Percentiles rank a stretch among this genome's conserved stretches.
phyloP scores from a whole-genome alignment of 371 early-diverging fungal genomes.

The Nematocida sp. region DNA sequence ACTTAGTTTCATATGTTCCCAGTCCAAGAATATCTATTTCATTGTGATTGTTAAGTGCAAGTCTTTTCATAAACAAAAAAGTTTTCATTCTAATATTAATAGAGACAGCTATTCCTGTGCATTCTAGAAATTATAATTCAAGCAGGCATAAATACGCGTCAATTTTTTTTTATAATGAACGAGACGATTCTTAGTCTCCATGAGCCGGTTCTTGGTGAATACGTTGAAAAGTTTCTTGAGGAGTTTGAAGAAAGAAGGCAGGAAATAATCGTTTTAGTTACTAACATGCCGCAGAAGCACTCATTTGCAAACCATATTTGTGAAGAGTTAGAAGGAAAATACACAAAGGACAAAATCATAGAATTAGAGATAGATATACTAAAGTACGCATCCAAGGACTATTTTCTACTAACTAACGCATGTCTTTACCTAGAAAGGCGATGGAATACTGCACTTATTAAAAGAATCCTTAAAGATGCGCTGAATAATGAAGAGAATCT shows the following conservation, averaged over 20 bases:
- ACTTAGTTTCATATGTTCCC: slow-evolving; percentile 63
- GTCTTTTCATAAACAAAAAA: slow-evolving; percentile 26
- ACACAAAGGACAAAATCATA: slow-evolving; percentile 8
- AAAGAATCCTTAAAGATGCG: slow-evolving; percentile 6
- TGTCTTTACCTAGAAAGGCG: slow-evolving; percentile 51
- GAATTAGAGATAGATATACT: slow-evolving; percentile 37
- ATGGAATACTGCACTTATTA: slow-evolving; percentile 51
- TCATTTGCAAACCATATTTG: slow-evolving; percentile 37
- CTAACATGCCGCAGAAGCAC: slow-evolving; percentile 58
- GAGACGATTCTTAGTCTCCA: slow-evolving; percentile 33
- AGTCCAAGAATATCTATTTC: slow-evolving; percentile 66
- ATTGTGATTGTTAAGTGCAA: slow-evolving; percentile 60
- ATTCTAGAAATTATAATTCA: not conserved
- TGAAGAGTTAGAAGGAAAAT: slow-evolving; percentile 10
- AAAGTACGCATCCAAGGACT: slow-evolving; percentile 28
- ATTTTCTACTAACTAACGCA: slow-evolving; percentile 45
- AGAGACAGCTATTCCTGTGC: too few relatives aligned
- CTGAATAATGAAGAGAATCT: not conserved
- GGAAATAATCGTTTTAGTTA: slow-evolving; percentile 26
- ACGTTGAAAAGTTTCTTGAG: slow-evolving; percentile 9
- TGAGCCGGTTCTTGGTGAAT: slow-evolving; percentile 7
- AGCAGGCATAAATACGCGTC: not conserved
- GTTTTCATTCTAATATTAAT: not conserved
- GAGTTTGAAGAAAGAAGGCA: slow-evolving; percentile 12
- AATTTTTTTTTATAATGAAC: slow-evolving; percentile 49